Base-by-base conservation (phyloP, 306 rosid species). In the Sphenostylis stenocarpa region DNA sequence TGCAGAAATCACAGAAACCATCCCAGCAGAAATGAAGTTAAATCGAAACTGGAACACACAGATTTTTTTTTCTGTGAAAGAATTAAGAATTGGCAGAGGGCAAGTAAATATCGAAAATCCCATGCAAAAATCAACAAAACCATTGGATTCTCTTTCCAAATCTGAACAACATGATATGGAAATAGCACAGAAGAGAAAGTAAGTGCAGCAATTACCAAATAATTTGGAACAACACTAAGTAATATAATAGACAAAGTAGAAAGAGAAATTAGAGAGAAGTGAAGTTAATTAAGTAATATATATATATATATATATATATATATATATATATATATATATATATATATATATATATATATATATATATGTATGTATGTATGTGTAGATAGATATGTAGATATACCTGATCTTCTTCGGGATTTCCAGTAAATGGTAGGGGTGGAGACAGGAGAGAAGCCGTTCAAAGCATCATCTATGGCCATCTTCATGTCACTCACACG, bases 401-500 rank as follows among this genome's bases (percentile, higher is more conserved):
- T 84, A 95, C 99, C 99, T 86, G 97, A 87, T 91, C 94, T 89
- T 83, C 81, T 86, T 75, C 99, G 87, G 67, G 94, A 89, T 79
- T 92, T 96, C 99, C 99, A 96, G 36, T 60, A 68, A 85, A 96
- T 85, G 38, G 69, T 85, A 52, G 99, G 87, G 23, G 96, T 78
- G 26, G 97, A 85, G 4, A 77, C 84, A 8, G 92, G 89, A 75
- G 97, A 91, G 83, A 96, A 96, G 12, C 86, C 87, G 34, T 87
- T 84, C 65, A 95, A 84, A 73, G 82, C 84, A 62, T 83, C 90
- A 78, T 83, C 88, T 24, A 61, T 76, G 0, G 38, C 84, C 89
- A 82, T 86, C 82, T 28, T 66, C 71, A 67, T 72, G 36, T 73
- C 78, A 52, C 38, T 63, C 8, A 26, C 70, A 5, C 36, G 47